Conservation (phyloP, 1,284 basidiomycete genomes). For the Boletus smithii region DNA sequence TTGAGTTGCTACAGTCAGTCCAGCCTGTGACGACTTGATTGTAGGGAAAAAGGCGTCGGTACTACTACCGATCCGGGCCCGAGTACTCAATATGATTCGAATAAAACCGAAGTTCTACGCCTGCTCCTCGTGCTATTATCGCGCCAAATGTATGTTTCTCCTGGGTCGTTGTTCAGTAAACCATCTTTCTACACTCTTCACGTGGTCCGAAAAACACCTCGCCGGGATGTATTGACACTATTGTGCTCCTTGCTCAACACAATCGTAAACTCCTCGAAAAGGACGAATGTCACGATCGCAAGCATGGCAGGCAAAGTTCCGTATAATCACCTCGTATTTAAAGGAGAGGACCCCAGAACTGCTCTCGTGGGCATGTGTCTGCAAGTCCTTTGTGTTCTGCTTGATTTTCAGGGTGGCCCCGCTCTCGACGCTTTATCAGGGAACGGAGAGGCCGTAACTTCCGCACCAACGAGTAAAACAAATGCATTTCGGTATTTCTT, state of each 20-base stretch:
- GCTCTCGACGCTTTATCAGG: slow-evolving; percentile 52
- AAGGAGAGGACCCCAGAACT: slow-evolving; percentile 73
- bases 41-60: slow-evolving; percentile 87
- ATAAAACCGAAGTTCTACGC: slow-evolving; percentile 84
- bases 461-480: slow-evolving; percentile 60
- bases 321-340: slow-evolving; percentile 88
- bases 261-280: slow-evolving; percentile 64
- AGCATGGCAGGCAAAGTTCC: slow-evolving; percentile 69
- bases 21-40: slow-evolving; percentile 15
- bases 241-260: slow-evolving; percentile 91
- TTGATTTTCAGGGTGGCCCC: slow-evolving; percentile 79
- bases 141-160: slow-evolving; percentile 80
- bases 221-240: slow-evolving; percentile 80
- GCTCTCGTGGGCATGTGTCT: slow-evolving; percentile 70
- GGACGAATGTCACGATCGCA: slow-evolving; percentile 50
- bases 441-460: slow-evolving; percentile 42
- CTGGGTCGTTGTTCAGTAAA: slow-evolving; percentile 64
- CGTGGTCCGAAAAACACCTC: slow-evolving; percentile 72
- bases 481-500: slow-evolving; percentile 91
- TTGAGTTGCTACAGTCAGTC: slow-evolving; percentile 5
- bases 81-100: slow-evolving; percentile 65
- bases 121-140: slow-evolving; percentile 84
- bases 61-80: slow-evolving; percentile 74
- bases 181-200: slow-evolving; percentile 75
- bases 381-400: slow-evolving; percentile 70